Conservation (phyloP, 2,329 filamentous ascomycete genomes). For the Sordariomycetes sp. region DNA sequence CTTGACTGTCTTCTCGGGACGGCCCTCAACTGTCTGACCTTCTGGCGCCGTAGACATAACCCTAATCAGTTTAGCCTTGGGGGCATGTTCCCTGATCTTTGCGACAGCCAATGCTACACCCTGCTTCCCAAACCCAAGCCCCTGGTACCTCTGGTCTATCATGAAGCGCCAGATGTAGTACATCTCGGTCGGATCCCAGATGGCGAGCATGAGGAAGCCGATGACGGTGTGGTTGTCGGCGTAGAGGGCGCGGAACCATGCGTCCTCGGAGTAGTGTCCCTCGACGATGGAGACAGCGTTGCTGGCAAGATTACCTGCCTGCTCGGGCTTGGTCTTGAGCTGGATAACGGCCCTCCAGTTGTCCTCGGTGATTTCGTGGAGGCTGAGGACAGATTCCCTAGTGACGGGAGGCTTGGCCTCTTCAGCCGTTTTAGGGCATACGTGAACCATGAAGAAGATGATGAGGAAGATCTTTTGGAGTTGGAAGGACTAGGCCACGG, state of each 20-base stretch:
- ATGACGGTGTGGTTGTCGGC: conserved; percentile 6
- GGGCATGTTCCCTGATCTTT: conserved; percentile 2
- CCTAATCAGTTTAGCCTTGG: background rate
- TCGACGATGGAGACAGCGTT: conserved; percentile 6
- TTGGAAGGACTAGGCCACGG: too few species aligned
- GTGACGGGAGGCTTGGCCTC: too few species aligned
- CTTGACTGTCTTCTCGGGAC: background rate
- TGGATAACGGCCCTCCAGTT: conserved; percentile 7
- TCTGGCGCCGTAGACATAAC: conserved; percentile 3
- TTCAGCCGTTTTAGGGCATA: too few species aligned
- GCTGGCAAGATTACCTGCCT: conserved; percentile 5
- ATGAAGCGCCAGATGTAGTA: conserved; percentile 7
- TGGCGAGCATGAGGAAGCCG: conserved; percentile 7
- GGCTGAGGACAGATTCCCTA: too few species aligned
- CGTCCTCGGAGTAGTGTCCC: conserved; percentile 6
- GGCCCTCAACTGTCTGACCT: conserved; percentile 3
- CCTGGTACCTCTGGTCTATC: conserved; percentile 5
- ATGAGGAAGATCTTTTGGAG: too few species aligned
- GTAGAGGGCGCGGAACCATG: conserved; percentile 7
- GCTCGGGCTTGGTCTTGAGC: conserved; percentile 1
- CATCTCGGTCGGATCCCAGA: conserved; percentile 4
- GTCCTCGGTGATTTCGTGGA: conserved; percentile 4
- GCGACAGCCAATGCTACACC: conserved; percentile 1
- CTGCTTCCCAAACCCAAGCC: conserved; percentile 1
- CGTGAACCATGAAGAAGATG: too few species aligned